A percentile compares a stretch with the other conserved stretches of the same genome.
phyloP scores from a whole-genome alignment of 2,329 filamentous ascomycete genomes.

The Simplicillium aogashimaense region DNA sequence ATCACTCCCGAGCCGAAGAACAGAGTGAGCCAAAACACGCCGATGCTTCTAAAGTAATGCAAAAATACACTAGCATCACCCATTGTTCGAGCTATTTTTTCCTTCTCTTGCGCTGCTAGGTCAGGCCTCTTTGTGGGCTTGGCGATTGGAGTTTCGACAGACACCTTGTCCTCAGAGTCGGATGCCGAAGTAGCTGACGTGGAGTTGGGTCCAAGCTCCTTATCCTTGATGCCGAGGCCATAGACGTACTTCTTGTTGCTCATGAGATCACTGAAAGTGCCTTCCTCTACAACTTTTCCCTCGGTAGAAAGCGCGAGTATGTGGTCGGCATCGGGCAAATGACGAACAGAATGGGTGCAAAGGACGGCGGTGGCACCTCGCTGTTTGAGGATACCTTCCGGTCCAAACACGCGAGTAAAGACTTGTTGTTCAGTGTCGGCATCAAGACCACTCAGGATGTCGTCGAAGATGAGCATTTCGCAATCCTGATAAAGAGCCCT shows the following conservation, averaged over 20 bases:
- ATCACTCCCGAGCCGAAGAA: conserved; percentile 13
- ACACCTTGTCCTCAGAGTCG: too few species aligned
- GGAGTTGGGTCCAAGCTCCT: background rate
- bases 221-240: conserved; percentile 21
- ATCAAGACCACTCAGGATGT: conserved; percentile 21
- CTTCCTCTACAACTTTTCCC: conserved; percentile 28
- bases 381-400: conserved; percentile 16
- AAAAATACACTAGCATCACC: too few species aligned
- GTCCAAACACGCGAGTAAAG: conserved; percentile 20
- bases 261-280: conserved; percentile 14
- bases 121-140: background rate
- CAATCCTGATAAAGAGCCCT: conserved; percentile 9
- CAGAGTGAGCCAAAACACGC: conserved; percentile 6
- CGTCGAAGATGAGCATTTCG: conserved; percentile 16
- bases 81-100: too few species aligned
- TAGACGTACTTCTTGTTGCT: conserved; percentile 27
- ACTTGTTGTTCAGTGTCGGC: conserved; percentile 24
- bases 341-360: conserved; percentile 19
- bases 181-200: background rate
- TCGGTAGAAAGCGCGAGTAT: conserved; percentile 33
- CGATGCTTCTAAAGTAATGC: conserved; percentile 21
- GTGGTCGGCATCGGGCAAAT: conserved; percentile 28
- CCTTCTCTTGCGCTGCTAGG: background rate
- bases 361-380: conserved; percentile 30
- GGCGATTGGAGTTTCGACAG: too few species aligned